Percentiles rank a stretch among this genome's conserved stretches.
These are phyloP conservation scores for Lactarius vividus DNA, from an alignment of 768 basidiomycete genomes.

Conservation along the genomic window DNA sequence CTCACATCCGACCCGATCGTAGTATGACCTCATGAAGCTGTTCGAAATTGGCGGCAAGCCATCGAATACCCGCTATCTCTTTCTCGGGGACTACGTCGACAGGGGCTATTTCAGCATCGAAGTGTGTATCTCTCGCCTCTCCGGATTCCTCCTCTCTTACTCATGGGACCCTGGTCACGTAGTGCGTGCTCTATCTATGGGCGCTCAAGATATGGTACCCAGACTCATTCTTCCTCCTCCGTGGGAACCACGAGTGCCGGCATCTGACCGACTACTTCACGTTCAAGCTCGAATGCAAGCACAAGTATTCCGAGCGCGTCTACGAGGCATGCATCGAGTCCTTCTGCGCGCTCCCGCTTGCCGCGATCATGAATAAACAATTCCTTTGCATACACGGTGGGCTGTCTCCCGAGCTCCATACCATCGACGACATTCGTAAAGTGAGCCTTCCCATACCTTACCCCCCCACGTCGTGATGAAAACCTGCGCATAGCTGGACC, in stretches of 20 bases:
- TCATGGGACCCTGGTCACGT: slow-evolving; percentile 14
- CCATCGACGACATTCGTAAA: slow-evolving; percentile 88
- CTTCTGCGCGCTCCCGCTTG: slow-evolving; percentile 92
- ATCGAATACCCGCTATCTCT: slow-evolving; percentile 68
- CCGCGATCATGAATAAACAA: slow-evolving; percentile 99
- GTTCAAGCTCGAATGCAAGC: slow-evolving; percentile 98
- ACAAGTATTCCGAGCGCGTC: slow-evolving; percentile 96
- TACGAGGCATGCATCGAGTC: slow-evolving; percentile 98
- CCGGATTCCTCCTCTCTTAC: slow-evolving; percentile 1
- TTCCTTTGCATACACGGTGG: slow-evolving; percentile 99
- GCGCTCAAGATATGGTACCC: slow-evolving; percentile 99
- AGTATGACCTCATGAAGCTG: slow-evolving; percentile 79
- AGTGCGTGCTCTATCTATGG: slow-evolving; percentile 99
- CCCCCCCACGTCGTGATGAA: not conserved
- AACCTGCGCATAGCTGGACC: slow-evolving; percentile 68
- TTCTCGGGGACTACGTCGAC: slow-evolving; percentile 75
- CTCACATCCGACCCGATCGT: slow-evolving; percentile 12
- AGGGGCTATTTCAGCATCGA: slow-evolving; percentile 76
- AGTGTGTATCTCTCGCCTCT: slow-evolving; percentile 35
- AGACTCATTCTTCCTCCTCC: slow-evolving; percentile 90
- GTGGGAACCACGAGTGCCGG: slow-evolving; percentile 98
- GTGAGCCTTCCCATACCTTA: slow-evolving; percentile 44
- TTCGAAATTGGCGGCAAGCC: slow-evolving; percentile 79
- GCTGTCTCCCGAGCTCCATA: slow-evolving; percentile 90
- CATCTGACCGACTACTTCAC: slow-evolving; percentile 99